These are phyloP conservation scores for Puccinia triticina DNA, from an alignment of 1,284 basidiomycete species.

Conservation along the genomic window DNA sequence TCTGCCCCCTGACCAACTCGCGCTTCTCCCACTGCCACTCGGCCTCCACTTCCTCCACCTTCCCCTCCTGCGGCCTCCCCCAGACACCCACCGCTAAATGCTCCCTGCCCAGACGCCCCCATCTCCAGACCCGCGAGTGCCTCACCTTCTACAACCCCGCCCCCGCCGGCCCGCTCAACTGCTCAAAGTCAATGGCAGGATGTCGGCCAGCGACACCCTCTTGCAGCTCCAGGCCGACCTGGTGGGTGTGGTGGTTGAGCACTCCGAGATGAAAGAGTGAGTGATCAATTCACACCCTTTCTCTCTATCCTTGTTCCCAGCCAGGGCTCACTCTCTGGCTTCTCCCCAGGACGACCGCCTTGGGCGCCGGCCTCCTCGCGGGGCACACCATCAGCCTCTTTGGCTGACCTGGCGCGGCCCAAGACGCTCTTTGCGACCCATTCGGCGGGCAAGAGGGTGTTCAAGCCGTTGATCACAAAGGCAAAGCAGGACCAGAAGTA, in stretches of 20 bases:
- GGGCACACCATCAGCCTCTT: slow-evolving; percentile 82
- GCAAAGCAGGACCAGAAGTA: too few relatives aligned
- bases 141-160: not conserved
- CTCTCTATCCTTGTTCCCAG: too few relatives aligned
- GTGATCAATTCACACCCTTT: too few relatives aligned
- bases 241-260: slow-evolving; percentile 84
- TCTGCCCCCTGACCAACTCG: too few relatives aligned
- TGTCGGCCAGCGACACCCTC: too few relatives aligned
- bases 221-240: slow-evolving; percentile 92
- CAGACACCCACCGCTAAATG: not conserved
- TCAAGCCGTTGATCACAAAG: too few relatives aligned
- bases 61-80: not conserved
- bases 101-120: slow-evolving; percentile 55
- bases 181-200: slow-evolving; percentile 92
- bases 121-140: not conserved
- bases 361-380: slow-evolving; percentile 96
- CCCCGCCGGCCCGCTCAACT: slow-evolving; percentile 68
- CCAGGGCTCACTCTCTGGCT: too few relatives aligned
- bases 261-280: slow-evolving; percentile 93
- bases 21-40: not conserved
- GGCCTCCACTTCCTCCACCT: slow-evolving; percentile 6
- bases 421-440: slow-evolving; percentile 68
- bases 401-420: slow-evolving; percentile 85
- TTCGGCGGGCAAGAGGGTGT: not conserved
- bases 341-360: slow-evolving; percentile 87